phyloP scores from a whole-genome alignment of 2,329 filamentous ascomycete species.

The Paradendryphiella salina region DNA sequence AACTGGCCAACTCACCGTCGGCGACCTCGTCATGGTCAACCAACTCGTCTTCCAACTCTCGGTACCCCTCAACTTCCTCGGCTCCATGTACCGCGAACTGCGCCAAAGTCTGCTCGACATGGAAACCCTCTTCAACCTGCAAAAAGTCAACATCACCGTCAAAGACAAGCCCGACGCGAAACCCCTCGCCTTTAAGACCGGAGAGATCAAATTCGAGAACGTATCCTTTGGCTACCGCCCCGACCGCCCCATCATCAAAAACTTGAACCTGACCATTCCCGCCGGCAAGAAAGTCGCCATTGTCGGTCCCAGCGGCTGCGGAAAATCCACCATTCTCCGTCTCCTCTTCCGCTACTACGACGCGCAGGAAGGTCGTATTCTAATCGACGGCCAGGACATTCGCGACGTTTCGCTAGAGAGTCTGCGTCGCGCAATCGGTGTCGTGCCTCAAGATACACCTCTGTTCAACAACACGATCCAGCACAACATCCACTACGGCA shows the following conservation, averaged over 20 bases:
- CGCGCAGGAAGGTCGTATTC: constrained; percentile 77
- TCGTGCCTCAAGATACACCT: constrained; percentile 95
- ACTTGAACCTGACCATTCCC: constrained; percentile 85
- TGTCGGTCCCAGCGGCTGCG: constrained; percentile 92
- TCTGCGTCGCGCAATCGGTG: constrained; percentile 81
- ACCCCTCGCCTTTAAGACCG: constrained; percentile 72
- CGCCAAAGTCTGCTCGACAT: constrained; percentile 94
- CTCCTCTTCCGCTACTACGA: constrained; percentile 96
- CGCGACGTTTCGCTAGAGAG: constrained; percentile 80
- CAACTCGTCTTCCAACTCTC: constrained; percentile 98
- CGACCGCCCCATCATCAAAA: constrained; percentile 82
- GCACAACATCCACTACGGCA: constrained; percentile 93
- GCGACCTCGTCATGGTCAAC: constrained; percentile 98
- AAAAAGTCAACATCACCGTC: constrained; percentile 92
- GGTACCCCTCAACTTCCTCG: constrained; percentile 94
- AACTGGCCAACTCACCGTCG: constrained; percentile 78
- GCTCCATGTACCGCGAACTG: constrained; percentile 95
- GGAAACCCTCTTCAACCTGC: constrained; percentile 96
- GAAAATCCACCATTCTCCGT: constrained; percentile 90
- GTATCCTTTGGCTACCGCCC: constrained; percentile 91
- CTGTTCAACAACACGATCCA: constrained; percentile 96
- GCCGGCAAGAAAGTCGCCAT: constrained; percentile 95
- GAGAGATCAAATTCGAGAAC: constrained; percentile 92
- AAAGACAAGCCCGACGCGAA: constrained; percentile 75
- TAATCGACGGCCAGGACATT: constrained; percentile 92